Evolutionary conservation across 1,284 basidiomycete genomes (phyloP).

Genomic region (Ustilago hordei): DNA sequence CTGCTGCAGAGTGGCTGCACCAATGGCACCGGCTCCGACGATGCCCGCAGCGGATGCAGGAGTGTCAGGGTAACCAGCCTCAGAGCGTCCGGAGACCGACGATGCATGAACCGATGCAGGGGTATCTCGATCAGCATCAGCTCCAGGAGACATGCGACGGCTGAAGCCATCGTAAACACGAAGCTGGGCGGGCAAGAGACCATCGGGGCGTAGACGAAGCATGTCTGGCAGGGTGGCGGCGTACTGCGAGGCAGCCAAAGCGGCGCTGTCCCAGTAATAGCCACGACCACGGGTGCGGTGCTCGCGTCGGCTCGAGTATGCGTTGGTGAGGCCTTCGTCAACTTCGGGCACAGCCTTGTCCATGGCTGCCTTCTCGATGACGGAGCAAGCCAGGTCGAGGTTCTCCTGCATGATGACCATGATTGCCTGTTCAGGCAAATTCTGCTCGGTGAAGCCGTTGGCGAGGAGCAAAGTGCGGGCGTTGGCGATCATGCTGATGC

Average conservation of each 20-base stretch:
- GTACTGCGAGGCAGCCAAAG: slow-evolving; percentile 75
- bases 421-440: slow-evolving; percentile 75
- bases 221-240: slow-evolving; percentile 86
- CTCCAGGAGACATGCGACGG: slow-evolving; percentile 52
- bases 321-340: slow-evolving; percentile 85
- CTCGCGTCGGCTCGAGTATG: slow-evolving; percentile 82
- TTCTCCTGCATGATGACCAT: slow-evolving; percentile 90
- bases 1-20: slow-evolving; percentile 30
- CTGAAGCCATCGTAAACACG: slow-evolving; percentile 94
- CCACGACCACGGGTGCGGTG: slow-evolving; percentile 80
- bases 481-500: slow-evolving; percentile 90
- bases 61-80: slow-evolving; percentile 32
- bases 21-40: slow-evolving; percentile 22
- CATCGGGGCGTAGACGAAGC: slow-evolving; percentile 84
- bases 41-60: slow-evolving; percentile 16
- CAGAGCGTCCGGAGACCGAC: slow-evolving; percentile 39
- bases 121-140: slow-evolving; percentile 42
- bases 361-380: slow-evolving; percentile 98
- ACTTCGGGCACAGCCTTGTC: slow-evolving; percentile 95
- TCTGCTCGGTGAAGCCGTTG: slow-evolving; percentile 72
- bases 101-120: slow-evolving; percentile 54
- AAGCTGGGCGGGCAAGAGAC: slow-evolving; percentile 84
- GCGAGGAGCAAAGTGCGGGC: slow-evolving; percentile 78
- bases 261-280: slow-evolving; percentile 64
- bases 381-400: slow-evolving; percentile 90